Conservation (phyloP, 2,329 filamentous ascomycete genomes). For the Phaeosphaeriaceae sp. region DNA sequence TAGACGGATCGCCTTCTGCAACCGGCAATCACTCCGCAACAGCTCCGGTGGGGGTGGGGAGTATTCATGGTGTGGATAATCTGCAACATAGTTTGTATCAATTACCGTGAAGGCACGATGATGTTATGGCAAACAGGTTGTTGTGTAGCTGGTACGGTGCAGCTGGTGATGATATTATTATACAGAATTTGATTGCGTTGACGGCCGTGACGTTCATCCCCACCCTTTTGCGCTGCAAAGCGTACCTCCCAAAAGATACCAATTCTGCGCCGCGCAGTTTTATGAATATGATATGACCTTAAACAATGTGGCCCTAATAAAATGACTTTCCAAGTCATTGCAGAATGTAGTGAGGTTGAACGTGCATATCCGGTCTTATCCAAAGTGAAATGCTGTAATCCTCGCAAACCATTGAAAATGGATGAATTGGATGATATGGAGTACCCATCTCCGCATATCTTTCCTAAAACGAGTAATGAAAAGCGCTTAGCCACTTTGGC, state of each 20-base stretch:
- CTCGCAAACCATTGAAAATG: background rate
- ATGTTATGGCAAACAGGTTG: constrained; percentile 1
- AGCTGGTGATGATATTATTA: constrained; percentile 18
- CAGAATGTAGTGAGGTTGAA: constrained; percentile 11
- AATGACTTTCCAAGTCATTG: constrained; percentile 18
- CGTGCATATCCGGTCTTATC: background rate
- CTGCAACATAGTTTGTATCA: constrained; percentile 11
- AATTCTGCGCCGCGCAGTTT: constrained; percentile 19
- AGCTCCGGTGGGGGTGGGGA: background rate
- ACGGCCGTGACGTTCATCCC: constrained; percentile 20
- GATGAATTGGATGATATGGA: background rate
- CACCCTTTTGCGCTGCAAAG: constrained; percentile 13
- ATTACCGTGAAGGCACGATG: constrained; percentile 1
- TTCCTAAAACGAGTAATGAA: constrained; percentile 1
- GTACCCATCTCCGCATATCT: background rate
- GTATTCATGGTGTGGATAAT: constrained; percentile 1
- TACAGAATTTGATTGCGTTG: constrained; percentile 22
- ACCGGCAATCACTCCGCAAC: constrained; percentile 2
- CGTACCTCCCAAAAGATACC: constrained; percentile 1
- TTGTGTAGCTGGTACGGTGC: constrained; percentile 2
- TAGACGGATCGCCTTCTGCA: constrained; percentile 12
- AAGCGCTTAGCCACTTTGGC: constrained; percentile 33
- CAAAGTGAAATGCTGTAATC: constrained; percentile 1
- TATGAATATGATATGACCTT: constrained; percentile 1
- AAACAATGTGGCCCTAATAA: constrained; percentile 6